Percentiles rank a stretch among this genome's conserved stretches.
These are phyloP conservation scores for Colletotrichum eleusines DNA, from an alignment of 2,329 filamentous ascomycete species.

Conservation along the genomic window DNA sequence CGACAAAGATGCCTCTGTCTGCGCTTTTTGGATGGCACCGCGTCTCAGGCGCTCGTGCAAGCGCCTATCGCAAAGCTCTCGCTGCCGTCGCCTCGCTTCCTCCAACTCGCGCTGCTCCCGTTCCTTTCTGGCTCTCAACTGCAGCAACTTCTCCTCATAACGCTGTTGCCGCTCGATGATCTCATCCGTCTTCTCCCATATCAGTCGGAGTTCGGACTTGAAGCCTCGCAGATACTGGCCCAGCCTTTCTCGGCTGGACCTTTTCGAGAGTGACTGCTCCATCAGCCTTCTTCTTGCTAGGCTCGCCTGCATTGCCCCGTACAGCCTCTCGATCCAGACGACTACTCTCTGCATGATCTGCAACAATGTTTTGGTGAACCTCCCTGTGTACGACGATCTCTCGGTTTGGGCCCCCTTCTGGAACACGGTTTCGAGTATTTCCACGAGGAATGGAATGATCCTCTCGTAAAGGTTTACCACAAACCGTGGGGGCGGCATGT, in stretches of 20 bases:
- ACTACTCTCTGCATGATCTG: constrained; percentile 36
- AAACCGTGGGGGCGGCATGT: constrained; percentile 17
- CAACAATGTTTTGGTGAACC: constrained; percentile 24
- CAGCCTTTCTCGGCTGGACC: constrained; percentile 14
- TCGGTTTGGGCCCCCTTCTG: constrained; percentile 7
- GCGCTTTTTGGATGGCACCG: background rate
- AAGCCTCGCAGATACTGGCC: constrained; percentile 2
- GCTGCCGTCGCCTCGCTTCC: constrained; percentile 24
- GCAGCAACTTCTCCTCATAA: constrained; percentile 4
- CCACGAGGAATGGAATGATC: constrained; percentile 25
- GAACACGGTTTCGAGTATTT: constrained; percentile 22
- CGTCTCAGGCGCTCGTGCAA: constrained; percentile 4
- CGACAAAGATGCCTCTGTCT: background rate
- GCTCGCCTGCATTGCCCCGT: constrained; percentile 19
- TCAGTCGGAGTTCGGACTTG: constrained; percentile 10
- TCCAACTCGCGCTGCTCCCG: constrained; percentile 6
- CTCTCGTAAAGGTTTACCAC: constrained; percentile 10
- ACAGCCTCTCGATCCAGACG: constrained; percentile 21
- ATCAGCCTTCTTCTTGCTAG: constrained; percentile 8
- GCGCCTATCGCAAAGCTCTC: constrained; percentile 26
- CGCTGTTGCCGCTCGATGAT: constrained; percentile 4
- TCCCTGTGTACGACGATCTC: constrained; percentile 1
- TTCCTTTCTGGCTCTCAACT: background rate
- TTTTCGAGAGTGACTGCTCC: background rate
- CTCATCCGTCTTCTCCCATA: background rate